Evolutionary conservation across 768 basidiomycete species (phyloP), one percentile per base, ranked within the genome.

Genomic region (Gymnopilus junonius): DNA sequence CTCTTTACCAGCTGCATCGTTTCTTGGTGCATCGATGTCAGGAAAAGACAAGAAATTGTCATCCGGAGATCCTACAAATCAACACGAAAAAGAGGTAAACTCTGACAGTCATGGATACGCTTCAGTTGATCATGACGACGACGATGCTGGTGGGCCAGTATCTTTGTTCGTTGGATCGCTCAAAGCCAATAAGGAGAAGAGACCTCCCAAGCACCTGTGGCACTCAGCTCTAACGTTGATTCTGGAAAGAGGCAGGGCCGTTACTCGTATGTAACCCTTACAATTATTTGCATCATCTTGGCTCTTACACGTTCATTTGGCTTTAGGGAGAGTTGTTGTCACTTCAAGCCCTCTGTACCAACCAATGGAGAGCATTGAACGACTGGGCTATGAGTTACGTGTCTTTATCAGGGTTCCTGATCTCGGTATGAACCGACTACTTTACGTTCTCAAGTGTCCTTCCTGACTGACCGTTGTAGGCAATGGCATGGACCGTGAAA

Each of bases 301-400:
- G 4, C 8, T 27, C 12, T 43, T 5, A 48, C 29, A 21, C 31
- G 50, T 27, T 50, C 57, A 34, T 29, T 23, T 25, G 17, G 20
- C 42, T 54, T 46, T 42, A 82, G 80, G 79, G 32, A 85, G 92
- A 23, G 90, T 93, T 6, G 80, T 94, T 6, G 93, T 91, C 32
- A 87, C 93, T 0, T 93, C 91, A 12, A 92, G 90, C 43, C 93
- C 94, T 1, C 75, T 95, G 51, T 92, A 94, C 74, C 94, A 95
- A 72, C 85, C 90, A 11, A 88, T 95, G 81, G 87, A 89, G 10
- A 77, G 82, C 4, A 90, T 92, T 17, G 82, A 88, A 67, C 82
- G 85, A 55, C 77, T 95, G 42, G 93, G 90, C 4, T 93, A 93
- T 67, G 87, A 91, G 66, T 86, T 92, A 3, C 81, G 85, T 58